A percentile compares a stretch with the other conserved stretches of the same genome.
Evolutionary conservation across 768 basidiomycete genomes (phyloP).

Genomic region (Trametes cinnabarina): DNA sequence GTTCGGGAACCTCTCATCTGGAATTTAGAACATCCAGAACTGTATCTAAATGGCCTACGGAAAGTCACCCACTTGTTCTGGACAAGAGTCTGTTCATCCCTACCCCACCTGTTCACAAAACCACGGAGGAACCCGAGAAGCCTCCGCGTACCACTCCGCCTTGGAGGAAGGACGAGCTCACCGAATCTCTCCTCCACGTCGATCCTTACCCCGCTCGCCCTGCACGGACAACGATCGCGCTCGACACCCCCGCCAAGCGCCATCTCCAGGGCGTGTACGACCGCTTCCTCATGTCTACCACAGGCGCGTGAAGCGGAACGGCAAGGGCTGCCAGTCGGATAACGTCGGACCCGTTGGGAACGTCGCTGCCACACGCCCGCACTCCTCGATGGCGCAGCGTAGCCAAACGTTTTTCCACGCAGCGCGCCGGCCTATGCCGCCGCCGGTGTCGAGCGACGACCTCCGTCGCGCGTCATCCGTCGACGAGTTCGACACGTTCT

Average conservation of each 20-base stretch:
- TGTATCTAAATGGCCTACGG: too few relatives aligned
- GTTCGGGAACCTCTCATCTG: too few relatives aligned
- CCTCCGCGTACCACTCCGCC: conserved; percentile 36
- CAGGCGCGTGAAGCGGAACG: conserved; percentile 76
- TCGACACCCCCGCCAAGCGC: conserved; percentile 53
- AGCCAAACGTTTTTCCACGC: conserved; percentile 46
- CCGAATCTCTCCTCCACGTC: conserved; percentile 59
- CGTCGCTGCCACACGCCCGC: conserved; percentile 20
- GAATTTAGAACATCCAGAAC: too few relatives aligned
- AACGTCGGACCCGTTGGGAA: conserved; percentile 45
- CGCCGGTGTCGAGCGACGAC: conserved; percentile 70
- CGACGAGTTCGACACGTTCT: conserved; percentile 57
- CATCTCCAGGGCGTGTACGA: conserved; percentile 77
- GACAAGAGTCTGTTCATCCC: conserved; percentile 70
- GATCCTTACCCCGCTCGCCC: conserved; percentile 60
- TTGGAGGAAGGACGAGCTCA: conserved; percentile 47
- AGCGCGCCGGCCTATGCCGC: conserved; percentile 58
- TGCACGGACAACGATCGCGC: conserved; percentile 31
- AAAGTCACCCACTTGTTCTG: too few relatives aligned
- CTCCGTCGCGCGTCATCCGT: conserved; percentile 47
- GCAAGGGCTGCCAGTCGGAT: conserved; percentile 80
- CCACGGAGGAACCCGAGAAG: conserved; percentile 53
- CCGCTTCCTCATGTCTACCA: conserved; percentile 73
- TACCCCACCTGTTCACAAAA: conserved; percentile 39
- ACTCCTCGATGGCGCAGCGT: conserved; percentile 32